Conservation (phyloP, 352 stramenopile species). For the Phytophthora pini region DNA sequence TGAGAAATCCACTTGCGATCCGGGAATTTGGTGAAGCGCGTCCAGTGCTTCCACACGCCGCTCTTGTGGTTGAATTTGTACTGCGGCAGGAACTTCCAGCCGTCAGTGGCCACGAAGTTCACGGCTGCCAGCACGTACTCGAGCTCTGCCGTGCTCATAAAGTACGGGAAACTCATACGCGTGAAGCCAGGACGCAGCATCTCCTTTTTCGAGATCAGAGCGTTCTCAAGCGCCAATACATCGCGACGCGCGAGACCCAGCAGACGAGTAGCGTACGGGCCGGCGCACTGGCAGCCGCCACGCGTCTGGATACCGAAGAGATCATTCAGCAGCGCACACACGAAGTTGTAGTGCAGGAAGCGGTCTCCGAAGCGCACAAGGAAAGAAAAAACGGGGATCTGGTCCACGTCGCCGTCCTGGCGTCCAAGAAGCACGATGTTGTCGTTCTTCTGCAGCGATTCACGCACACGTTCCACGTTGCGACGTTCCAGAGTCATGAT, state of each 20-base stretch:
- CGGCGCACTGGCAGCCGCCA: slow-evolving; percentile 88
- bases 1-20: slow-evolving; percentile 65
- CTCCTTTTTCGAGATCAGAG: slow-evolving; percentile 93
- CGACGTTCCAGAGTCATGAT: slow-evolving; percentile 66
- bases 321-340: slow-evolving; percentile 97
- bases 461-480: slow-evolving; percentile 51
- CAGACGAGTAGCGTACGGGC: slow-evolving; percentile 94
- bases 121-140: slow-evolving; percentile 95
- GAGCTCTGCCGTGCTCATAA: slow-evolving; percentile 79
- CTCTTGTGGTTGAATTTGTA: slow-evolving; percentile 97
- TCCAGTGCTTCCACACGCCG: slow-evolving; percentile 92
- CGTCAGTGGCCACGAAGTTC: slow-evolving; percentile 94
- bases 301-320: slow-evolving; percentile 95
- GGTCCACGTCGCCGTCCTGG: slow-evolving; percentile 38
- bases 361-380: slow-evolving; percentile 87
- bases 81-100: slow-evolving; percentile 93
- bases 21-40: slow-evolving; percentile 58
- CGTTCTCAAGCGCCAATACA: slow-evolving; percentile 80
- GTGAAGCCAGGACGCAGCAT: slow-evolving; percentile 96
- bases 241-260: slow-evolving; percentile 88
- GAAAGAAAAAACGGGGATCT: slow-evolving; percentile 96
- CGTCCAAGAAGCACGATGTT: slow-evolving; percentile 90
- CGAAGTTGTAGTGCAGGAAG: slow-evolving; percentile 99
- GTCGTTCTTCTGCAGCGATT: slow-evolving; percentile 52
- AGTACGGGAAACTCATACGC: slow-evolving; percentile 94